Conservation (phyloP, 495 filamentous ascomycete genomes). For the Talaromyces proteolyticus region DNA sequence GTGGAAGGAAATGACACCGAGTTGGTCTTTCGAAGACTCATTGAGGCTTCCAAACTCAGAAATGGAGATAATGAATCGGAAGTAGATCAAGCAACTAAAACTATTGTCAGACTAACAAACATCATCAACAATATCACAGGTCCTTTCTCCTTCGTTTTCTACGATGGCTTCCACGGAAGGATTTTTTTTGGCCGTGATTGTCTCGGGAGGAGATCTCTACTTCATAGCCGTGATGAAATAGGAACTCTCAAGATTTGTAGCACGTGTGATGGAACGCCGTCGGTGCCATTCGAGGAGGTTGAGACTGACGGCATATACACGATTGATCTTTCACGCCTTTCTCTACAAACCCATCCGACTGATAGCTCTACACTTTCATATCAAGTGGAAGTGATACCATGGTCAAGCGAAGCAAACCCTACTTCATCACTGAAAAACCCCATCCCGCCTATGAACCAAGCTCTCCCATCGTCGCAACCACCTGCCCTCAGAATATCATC, state of each 20-base stretch:
- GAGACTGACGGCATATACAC: slow-evolving; percentile 73
- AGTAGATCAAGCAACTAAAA: slow-evolving; percentile 9
- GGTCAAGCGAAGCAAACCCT: slow-evolving; percentile 11
- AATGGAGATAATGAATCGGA: slow-evolving; percentile 10
- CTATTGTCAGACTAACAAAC: slow-evolving; percentile 34
- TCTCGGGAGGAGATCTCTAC: slow-evolving; percentile 77
- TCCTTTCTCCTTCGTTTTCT: slow-evolving; percentile 90
- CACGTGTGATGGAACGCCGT: slow-evolving; percentile 52
- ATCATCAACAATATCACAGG: slow-evolving; percentile 64
- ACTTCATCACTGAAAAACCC: slow-evolving; percentile 46
- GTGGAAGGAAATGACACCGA: slow-evolving; percentile 73
- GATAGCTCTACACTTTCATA: slow-evolving; percentile 14
- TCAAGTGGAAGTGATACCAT: slow-evolving; percentile 16
- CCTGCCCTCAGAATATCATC: slow-evolving; percentile 40
- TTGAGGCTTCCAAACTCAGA: slow-evolving; percentile 29
- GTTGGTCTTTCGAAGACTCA: slow-evolving; percentile 58
- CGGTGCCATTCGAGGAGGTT: slow-evolving; percentile 66
- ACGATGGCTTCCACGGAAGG: slow-evolving; percentile 51
- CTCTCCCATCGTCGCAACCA: slow-evolving; percentile 29
- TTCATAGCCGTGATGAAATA: slow-evolving; percentile 41
- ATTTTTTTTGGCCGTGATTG: slow-evolving; percentile 82
- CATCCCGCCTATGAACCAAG: slow-evolving; percentile 58
- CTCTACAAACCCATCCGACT: slow-evolving; percentile 3
- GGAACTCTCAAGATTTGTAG: slow-evolving; percentile 66
- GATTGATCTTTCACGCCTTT: slow-evolving; percentile 42